Evolutionary conservation across 768 basidiomycete species (phyloP), one percentile per base, ranked within the genome.

Genomic region (Nevesoporus exiguus): DNA sequence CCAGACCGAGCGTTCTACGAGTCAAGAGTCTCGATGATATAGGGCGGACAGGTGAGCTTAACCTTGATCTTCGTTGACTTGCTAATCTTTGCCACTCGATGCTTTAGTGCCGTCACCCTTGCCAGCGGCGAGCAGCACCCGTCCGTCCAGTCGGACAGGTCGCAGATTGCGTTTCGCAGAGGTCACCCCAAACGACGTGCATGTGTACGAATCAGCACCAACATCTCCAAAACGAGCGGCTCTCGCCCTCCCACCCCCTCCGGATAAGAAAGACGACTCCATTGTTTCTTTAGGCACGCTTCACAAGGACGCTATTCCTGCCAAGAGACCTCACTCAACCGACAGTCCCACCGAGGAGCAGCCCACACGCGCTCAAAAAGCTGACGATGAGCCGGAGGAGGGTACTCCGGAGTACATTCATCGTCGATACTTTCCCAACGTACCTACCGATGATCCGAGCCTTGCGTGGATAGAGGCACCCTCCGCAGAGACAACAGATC

Each of bases 351-450:
- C 42, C 17, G 15, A 46, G 17, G 24, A 40, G 4, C 56, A 33
- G 10, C 17, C 13, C 0, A 19, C 24, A 8, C 34, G 31, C 6
- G 22, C 17, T 8, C 7, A 19, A 19, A 54, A 52, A 19, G n/a
- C 29, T 27, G 45, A 53, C 22, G 50, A 53, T 14, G 73, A 78
- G 36, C 76, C 74, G 4, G 82, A 83, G 59, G 87, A 88, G 64
- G 90, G 89, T 7, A 85, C 87, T 0, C 83, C 93, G 3, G 91
- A 93, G 66, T 80, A 88, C 63, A 94, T 96, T 52, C 86, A 91
- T 24, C 79, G 77, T 24, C 85, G 84, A 36, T 96, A 85, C 73
- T 97, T 97, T 64, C 90, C 94, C 0, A 70, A 80, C 52, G 81
- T 83, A 1, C 78, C 85, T 5, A 70, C 79, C 10, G 76, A 86